phyloP scores from a whole-genome alignment of 2,329 filamentous ascomycete species.

The Fusarium nisikadoi region DNA sequence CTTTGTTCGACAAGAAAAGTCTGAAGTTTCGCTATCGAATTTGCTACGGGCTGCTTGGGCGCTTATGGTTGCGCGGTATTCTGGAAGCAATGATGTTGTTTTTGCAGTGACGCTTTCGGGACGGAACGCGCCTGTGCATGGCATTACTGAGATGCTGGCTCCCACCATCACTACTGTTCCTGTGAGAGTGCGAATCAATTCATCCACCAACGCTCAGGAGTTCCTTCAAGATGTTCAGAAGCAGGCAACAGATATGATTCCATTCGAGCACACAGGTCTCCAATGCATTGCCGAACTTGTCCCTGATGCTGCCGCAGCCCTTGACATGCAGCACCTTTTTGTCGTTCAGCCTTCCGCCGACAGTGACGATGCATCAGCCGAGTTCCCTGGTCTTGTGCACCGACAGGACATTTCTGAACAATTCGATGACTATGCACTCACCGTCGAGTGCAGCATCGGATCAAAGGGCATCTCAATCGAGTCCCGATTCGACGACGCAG shows the following conservation, averaged over 20 bases:
- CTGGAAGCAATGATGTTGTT: neutral
- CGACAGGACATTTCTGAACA: neutral
- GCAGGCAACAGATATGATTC: neutral
- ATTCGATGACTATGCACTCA: neutral
- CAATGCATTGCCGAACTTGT: neutral
- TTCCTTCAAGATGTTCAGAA: neutral
- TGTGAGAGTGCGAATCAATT: neutral
- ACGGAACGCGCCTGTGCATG: neutral
- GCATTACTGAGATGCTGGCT: neutral
- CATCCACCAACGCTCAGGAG: accelerated
- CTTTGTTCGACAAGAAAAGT: neutral
- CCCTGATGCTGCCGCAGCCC: neutral
- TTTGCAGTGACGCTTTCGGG: neutral
- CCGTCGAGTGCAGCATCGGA: neutral
- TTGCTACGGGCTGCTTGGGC: neutral
- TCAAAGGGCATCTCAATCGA: neutral
- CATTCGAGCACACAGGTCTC: neutral
- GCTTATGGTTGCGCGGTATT: neutral
- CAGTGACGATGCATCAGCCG: neutral
- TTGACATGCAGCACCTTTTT: neutral
- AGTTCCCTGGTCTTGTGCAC: neutral
- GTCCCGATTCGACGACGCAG: neutral
- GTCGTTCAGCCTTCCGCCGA: neutral
- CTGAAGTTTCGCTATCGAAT: neutral
- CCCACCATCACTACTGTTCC: neutral